These are phyloP conservation scores for Geranium brycei DNA, from an alignment of 345 rosid species.

Conservation along the genomic window DNA sequence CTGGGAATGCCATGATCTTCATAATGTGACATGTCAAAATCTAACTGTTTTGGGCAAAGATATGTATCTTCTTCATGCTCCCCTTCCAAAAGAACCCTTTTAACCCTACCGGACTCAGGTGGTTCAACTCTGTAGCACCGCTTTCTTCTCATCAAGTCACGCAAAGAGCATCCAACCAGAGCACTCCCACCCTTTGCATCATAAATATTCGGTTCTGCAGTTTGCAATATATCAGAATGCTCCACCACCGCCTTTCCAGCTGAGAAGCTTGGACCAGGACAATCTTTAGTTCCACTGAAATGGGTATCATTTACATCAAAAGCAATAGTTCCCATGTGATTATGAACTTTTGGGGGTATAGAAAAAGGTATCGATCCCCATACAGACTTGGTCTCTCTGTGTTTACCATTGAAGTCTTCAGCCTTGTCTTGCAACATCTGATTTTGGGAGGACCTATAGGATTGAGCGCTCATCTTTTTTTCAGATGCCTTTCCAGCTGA, in stretches of 20 bases:
- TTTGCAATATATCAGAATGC: slow-evolving; percentile 15
- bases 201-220: slow-evolving; percentile 18
- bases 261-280: slow-evolving; percentile 8
- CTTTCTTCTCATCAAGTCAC: slow-evolving; percentile 85
- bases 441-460: slow-evolving; percentile 15
- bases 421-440: slow-evolving; percentile 17
- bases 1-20: slow-evolving; percentile 1
- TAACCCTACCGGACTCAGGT: slow-evolving; percentile 20
- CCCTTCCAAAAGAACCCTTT: slow-evolving; percentile 20
- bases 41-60: slow-evolving; percentile 19
- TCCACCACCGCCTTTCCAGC: slow-evolving; percentile 21
- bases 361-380: slow-evolving; percentile 69
- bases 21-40: slow-evolving; percentile 1
- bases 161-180: slow-evolving; percentile 43
- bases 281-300: slow-evolving; percentile 20
- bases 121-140: slow-evolving; percentile 34
- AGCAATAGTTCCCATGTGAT: slow-evolving; percentile 18
- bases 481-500: slow-evolving; percentile 27
- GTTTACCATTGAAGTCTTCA: slow-evolving; percentile 19
- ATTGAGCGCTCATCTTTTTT: slow-evolving; percentile 27
- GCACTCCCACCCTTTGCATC: slow-evolving; percentile 17
- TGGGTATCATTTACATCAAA: slow-evolving; percentile 14
- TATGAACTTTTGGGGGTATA: slow-evolving; percentile 17
- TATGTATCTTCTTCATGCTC: slow-evolving; percentile 12
- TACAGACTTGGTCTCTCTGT: slow-evolving; percentile 23